Percentiles rank a stretch among this genome's conserved stretches.
Evolutionary conservation across 164 flowering plant genomes (phyloP).

Genomic region (Warburgia ugandensis): DNA sequence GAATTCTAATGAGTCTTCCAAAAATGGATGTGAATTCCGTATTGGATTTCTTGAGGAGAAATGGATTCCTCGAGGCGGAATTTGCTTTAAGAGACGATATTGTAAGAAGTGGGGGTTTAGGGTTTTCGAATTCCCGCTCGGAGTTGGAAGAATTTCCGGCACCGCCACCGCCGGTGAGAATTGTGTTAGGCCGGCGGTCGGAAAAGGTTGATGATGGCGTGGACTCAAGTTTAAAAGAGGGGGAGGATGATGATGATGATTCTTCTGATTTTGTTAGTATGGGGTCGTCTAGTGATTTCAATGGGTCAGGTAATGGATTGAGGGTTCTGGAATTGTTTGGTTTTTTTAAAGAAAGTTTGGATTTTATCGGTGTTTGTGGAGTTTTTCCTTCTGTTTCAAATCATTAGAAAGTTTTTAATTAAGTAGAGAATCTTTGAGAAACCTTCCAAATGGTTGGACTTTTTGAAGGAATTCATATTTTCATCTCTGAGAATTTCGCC

Average conservation of each 20-base stretch:
- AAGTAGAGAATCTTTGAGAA: too few relatives aligned
- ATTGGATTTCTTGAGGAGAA: slow-evolving; percentile 50
- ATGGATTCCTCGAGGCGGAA: slow-evolving; percentile 62
- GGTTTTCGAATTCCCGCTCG: slow-evolving; percentile 17
- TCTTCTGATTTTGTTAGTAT: slow-evolving; percentile 57
- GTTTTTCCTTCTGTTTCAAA: not conserved
- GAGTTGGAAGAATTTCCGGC: slow-evolving; percentile 60
- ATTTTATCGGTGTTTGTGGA: too few relatives aligned
- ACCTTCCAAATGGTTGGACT: not conserved
- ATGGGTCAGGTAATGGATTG: slow-evolving; percentile 2
- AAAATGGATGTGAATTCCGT: slow-evolving; percentile 37
- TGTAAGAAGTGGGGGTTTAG: slow-evolving; percentile 30
- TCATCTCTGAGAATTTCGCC: too few relatives aligned
- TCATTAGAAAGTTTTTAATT: not conserved
- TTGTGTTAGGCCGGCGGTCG: slow-evolving; percentile 28
- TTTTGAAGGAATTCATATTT: too few relatives aligned
- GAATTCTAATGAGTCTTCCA: not conserved
- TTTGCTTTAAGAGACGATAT: slow-evolving; percentile 60
- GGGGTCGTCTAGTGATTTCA: slow-evolving; percentile 56
- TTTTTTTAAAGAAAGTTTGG: too few relatives aligned
- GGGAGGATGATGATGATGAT: slow-evolving; percentile 13
- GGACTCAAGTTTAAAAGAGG: slow-evolving; percentile 22
- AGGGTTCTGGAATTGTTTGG: too few relatives aligned
- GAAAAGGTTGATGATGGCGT: slow-evolving; percentile 15
- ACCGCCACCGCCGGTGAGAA: slow-evolving; percentile 53